phyloP scores from a whole-genome alignment of 768 basidiomycete genomes.

The Chalciporus sphaerocephalus region DNA sequence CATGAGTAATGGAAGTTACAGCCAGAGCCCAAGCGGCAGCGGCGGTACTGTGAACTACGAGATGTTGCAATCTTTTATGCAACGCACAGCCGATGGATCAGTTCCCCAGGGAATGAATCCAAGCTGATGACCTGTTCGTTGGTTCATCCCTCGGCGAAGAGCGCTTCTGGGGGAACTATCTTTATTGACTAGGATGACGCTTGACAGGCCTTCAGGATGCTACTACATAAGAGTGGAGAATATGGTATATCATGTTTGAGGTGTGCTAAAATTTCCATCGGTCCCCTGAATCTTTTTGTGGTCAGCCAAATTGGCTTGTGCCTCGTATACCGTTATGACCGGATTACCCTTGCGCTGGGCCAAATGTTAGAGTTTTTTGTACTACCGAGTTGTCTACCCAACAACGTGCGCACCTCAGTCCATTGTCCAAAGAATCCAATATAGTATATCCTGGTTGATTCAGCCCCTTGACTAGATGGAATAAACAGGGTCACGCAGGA shows the following conservation, averaged over 20 bases:
- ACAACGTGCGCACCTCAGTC: constrained; percentile 52
- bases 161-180: background rate
- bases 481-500: constrained; percentile 81
- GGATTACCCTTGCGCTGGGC: constrained; percentile 70
- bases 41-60: constrained; percentile 33
- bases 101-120: constrained; percentile 17
- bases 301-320: constrained; percentile 82
- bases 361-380: constrained; percentile 1
- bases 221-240: background rate
- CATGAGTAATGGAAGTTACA: constrained; percentile 20
- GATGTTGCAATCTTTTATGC: constrained; percentile 47
- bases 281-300: constrained; percentile 84
- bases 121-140: constrained; percentile 9
- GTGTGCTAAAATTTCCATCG: constrained; percentile 51
- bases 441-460: constrained; percentile 74
- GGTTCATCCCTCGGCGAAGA: background rate
- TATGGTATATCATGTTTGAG: constrained; percentile 32
- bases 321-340: constrained; percentile 82
- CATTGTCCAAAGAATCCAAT: constrained; percentile 81
- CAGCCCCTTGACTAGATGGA: constrained; percentile 75
- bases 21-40: constrained; percentile 8
- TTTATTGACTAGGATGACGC: background rate
- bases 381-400: background rate
- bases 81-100: constrained; percentile 34
- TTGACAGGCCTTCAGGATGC: background rate